These are phyloP conservation scores for Fusarium scirpi DNA, from an alignment of 2,329 filamentous ascomycete species.

Conservation along the genomic window DNA sequence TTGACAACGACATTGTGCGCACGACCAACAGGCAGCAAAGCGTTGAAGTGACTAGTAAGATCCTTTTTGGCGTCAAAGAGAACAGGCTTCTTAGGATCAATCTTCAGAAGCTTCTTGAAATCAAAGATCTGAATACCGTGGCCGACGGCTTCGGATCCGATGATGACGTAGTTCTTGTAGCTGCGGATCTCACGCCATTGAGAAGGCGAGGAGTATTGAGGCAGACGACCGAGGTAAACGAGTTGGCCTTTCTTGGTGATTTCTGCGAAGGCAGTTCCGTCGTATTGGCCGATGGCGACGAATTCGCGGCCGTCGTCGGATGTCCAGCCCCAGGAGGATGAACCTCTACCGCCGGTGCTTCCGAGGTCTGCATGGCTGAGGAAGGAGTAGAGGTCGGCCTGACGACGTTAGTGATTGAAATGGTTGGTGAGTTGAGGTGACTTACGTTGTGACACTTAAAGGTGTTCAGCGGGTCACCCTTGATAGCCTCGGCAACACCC, in stretches of 20 bases:
- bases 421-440: fast-evolving
- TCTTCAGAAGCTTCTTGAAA: constrained; percentile 63
- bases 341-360: constrained; percentile 53
- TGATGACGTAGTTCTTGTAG: constrained; percentile 53
- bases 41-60: constrained; percentile 53
- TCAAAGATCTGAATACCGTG: constrained; percentile 76
- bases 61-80: constrained; percentile 52
- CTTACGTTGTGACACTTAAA: constrained; percentile 61
- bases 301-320: constrained; percentile 62
- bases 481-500: constrained; percentile 58
- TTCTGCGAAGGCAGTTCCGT: constrained; percentile 64
- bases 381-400: constrained; percentile 66
- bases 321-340: constrained; percentile 62
- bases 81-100: constrained; percentile 56
- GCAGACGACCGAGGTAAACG: constrained; percentile 60
- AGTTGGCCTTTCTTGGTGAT: constrained; percentile 59
- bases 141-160: constrained; percentile 58
- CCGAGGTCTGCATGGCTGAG: constrained; percentile 65
- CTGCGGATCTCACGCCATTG: constrained; percentile 59
- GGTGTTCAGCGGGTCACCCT: constrained; percentile 60
- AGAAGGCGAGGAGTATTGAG: constrained; percentile 54
- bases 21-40: constrained; percentile 53
- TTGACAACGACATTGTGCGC: constrained; percentile 65
- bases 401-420: neutral
- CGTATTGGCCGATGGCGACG: constrained; percentile 60